These are phyloP conservation scores for Cryomyces minteri DNA, from an alignment of 495 filamentous ascomycete species.

Conservation along the genomic window DNA sequence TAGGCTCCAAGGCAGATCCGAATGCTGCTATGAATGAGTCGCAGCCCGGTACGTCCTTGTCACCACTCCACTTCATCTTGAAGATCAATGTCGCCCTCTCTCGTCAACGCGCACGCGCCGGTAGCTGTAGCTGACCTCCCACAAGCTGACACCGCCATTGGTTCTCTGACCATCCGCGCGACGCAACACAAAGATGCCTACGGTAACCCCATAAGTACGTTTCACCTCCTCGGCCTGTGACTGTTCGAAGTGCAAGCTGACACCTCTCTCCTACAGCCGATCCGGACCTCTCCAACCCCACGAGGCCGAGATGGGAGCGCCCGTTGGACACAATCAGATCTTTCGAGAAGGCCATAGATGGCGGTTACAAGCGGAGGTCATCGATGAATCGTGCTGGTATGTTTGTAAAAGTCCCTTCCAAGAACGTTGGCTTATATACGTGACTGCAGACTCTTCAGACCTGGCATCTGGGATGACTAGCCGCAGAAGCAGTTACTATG, in stretches of 20 bases:
- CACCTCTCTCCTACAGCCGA: slow-evolving; percentile 38
- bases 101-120: not conserved
- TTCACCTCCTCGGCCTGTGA: not conserved
- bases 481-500: slow-evolving; percentile 21
- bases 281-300: slow-evolving; percentile 89
- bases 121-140: slow-evolving; percentile 1
- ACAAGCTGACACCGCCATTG: slow-evolving; percentile 30
- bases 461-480: slow-evolving; percentile 14
- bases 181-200: slow-evolving; percentile 65
- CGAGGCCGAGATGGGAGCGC: slow-evolving; percentile 73
- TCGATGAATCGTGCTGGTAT: slow-evolving; percentile 31
- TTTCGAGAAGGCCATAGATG: slow-evolving; percentile 89
- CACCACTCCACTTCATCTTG: not conserved
- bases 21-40: slow-evolving; percentile 75
- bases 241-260: not conserved
- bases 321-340: slow-evolving; percentile 89
- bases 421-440: not conserved
- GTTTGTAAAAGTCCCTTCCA: slow-evolving; percentile 2
- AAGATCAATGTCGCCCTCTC: too few species aligned
- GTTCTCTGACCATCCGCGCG: slow-evolving; percentile 45
- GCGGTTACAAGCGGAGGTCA: slow-evolving; percentile 40
- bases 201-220: slow-evolving; percentile 73
- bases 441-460: slow-evolving; percentile 2
- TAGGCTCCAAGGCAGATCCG: slow-evolving; percentile 66
- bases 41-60: slow-evolving; percentile 50